A percentile compares a stretch with the other conserved stretches of the same genome.
phyloP scores from a whole-genome alignment of 2,329 filamentous ascomycete species.

The Colletotrichum falcatum region DNA sequence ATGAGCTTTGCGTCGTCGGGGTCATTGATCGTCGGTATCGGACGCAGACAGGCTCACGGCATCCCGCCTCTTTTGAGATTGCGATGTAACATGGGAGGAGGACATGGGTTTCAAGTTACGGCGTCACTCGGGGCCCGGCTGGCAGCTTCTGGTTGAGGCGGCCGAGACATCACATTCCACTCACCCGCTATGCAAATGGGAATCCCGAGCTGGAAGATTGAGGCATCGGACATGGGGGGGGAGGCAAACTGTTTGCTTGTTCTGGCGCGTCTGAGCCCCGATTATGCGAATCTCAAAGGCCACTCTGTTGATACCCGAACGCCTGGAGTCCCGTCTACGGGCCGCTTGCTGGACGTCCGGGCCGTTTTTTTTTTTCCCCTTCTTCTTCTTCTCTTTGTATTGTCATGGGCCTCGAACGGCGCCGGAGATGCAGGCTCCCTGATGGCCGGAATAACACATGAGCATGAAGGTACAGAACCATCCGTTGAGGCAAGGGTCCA shows the following conservation, averaged over 20 bases:
- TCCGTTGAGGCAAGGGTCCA: not conserved
- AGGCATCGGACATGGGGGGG: too few species aligned
- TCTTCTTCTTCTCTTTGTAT: too few species aligned
- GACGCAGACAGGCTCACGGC: constrained; percentile 9
- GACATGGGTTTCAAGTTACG: not conserved
- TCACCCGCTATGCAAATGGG: not conserved
- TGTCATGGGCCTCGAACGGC: constrained; percentile 3
- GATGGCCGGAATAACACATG: constrained; percentile 16
- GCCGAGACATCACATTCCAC: not conserved
- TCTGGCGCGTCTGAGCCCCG: too few species aligned
- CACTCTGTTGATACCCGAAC: not conserved
- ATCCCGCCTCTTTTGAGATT: not conserved
- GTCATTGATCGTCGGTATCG: not conserved
- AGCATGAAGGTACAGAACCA: not conserved
- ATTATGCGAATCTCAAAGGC: not conserved
- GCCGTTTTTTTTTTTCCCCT: constrained; percentile 20
- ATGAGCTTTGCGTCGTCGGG: not conserved
- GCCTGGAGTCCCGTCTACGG: not conserved
- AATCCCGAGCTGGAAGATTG: not conserved
- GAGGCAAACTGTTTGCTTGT: not conserved
- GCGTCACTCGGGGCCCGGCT: too few species aligned
- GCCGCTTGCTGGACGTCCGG: not conserved
- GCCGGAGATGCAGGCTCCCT: constrained; percentile 30
- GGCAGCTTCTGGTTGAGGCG: not conserved
- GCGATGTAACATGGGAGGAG: not conserved